Conservation (phyloP, 352 stramenopile species). For the Peronosclerospora sorghi region DNA sequence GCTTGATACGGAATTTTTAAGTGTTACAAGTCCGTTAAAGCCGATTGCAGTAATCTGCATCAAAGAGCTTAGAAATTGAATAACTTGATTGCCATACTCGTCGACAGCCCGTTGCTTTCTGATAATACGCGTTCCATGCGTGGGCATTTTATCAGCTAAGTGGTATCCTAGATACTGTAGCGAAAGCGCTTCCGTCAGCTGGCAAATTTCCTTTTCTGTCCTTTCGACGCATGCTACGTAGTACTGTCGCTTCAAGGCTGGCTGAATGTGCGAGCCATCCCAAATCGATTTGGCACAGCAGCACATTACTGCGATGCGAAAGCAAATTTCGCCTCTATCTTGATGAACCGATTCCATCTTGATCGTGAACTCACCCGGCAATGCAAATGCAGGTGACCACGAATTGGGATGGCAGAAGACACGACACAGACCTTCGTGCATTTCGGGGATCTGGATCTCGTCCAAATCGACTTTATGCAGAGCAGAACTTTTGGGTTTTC, state of each 20-base stretch:
- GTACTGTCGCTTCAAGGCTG: conserved; percentile 45
- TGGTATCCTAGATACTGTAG: conserved; percentile 53
- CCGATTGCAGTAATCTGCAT: conserved; percentile 57
- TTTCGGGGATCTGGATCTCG: conserved; percentile 59
- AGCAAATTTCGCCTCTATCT: conserved; percentile 29
- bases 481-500: conserved; percentile 10
- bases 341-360: conserved; percentile 40
- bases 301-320: conserved; percentile 50
- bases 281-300: conserved; percentile 40
- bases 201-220: conserved; percentile 36
- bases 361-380: conserved; percentile 65
- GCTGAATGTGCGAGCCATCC: conserved; percentile 27
- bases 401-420: conserved; percentile 48
- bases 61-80: conserved; percentile 48
- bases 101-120: conserved; percentile 35
- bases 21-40: conserved; percentile 46
- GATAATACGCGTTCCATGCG: conserved; percentile 16
- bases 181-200: conserved; percentile 46
- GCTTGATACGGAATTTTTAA: conserved; percentile 47
- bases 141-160: conserved; percentile 45
- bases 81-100: conserved; percentile 38
- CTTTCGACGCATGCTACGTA: conserved; percentile 50
- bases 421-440: conserved; percentile 50
- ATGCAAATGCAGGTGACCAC: conserved; percentile 69
- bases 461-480: conserved; percentile 28